Evolutionary conservation across 495 filamentous ascomycete species (phyloP).

Genomic region (Penicillium soppii): DNA sequence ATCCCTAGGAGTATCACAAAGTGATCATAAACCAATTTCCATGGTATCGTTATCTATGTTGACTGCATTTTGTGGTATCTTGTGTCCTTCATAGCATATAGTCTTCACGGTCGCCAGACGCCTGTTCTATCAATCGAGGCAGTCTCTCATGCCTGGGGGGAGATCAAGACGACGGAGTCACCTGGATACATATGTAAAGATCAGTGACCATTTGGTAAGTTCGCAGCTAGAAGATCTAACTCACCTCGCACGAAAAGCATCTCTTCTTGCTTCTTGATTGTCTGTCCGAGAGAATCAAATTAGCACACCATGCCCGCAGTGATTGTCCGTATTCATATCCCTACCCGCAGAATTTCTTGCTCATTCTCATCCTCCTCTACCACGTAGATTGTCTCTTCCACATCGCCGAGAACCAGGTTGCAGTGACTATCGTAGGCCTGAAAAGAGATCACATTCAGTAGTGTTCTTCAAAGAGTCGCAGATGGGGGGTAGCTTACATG

Average conservation of each 20-base stretch:
- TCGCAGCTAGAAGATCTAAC: slow-evolving; percentile 20
- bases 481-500: slow-evolving; percentile 61
- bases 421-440: slow-evolving; percentile 98
- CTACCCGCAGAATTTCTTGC: slow-evolving; percentile 65
- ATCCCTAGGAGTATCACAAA: not conserved
- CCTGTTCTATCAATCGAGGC: slow-evolving; percentile 18
- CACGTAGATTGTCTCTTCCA: slow-evolving; percentile 94
- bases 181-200: slow-evolving; percentile 55
- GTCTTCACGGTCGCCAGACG: slow-evolving; percentile 21
- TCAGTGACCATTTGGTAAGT: slow-evolving; percentile 7
- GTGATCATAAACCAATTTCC: slow-evolving; percentile 24
- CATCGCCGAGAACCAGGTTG: slow-evolving; percentile 96
- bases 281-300: slow-evolving; percentile 51
- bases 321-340: slow-evolving; percentile 28
- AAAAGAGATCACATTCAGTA: slow-evolving; percentile 15
- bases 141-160: slow-evolving; percentile 60
- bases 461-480: not conserved
- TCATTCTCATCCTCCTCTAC: slow-evolving; percentile 83
- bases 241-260: slow-evolving; percentile 99
- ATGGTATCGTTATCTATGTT: slow-evolving; percentile 33
- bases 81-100: slow-evolving; percentile 10
- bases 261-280: slow-evolving; percentile 91
- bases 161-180: slow-evolving; percentile 95
- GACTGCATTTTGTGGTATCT: slow-evolving; percentile 26
- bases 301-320: slow-evolving; percentile 5